Conservation (phyloP, 169 alveolate genomes). For the Babesia divergens region DNA sequence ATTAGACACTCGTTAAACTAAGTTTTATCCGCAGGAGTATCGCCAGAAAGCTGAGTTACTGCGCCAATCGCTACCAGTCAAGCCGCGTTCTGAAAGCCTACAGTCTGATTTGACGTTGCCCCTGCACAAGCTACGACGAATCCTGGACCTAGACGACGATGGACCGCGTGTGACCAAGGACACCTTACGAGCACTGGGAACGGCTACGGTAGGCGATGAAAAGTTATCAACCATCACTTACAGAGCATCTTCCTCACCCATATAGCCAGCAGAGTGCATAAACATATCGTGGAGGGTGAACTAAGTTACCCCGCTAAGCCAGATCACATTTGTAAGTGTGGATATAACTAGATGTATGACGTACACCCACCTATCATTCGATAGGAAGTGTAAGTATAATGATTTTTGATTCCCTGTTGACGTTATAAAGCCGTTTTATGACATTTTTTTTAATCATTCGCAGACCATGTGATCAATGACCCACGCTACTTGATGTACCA, state of each 20-base stretch:
- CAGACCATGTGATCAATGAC: constrained; percentile 30
- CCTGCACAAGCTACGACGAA: constrained; percentile 8
- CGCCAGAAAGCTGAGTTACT: constrained; percentile 14
- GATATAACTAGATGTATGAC: neutral
- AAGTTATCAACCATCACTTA: neutral
- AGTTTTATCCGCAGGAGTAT: constrained; percentile 33
- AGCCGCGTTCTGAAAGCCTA: neutral
- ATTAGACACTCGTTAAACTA: too few species aligned
- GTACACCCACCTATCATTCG: too few species aligned
- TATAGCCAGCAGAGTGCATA: constrained; percentile 38
- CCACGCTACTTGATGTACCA: constrained; percentile 44
- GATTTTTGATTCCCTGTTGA: neutral
- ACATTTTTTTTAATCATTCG: neutral
- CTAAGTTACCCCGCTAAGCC: constrained; percentile 46
- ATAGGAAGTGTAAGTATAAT: too few species aligned
- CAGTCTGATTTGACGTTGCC: constrained; percentile 12
- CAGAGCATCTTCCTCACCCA: constrained; percentile 33
- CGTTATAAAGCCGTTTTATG: neutral
- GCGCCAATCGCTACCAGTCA: neutral
- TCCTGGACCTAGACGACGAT: constrained; percentile 43
- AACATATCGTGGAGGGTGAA: constrained; percentile 40
- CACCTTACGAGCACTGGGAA: constrained; percentile 20
- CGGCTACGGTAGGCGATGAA: constrained; percentile 20
- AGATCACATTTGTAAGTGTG: constrained; percentile 34
- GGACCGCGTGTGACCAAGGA: constrained; percentile 48